These are phyloP conservation scores for Tricholoma saponaceum DNA, from an alignment of 768 basidiomycete genomes.

Conservation along the genomic window DNA sequence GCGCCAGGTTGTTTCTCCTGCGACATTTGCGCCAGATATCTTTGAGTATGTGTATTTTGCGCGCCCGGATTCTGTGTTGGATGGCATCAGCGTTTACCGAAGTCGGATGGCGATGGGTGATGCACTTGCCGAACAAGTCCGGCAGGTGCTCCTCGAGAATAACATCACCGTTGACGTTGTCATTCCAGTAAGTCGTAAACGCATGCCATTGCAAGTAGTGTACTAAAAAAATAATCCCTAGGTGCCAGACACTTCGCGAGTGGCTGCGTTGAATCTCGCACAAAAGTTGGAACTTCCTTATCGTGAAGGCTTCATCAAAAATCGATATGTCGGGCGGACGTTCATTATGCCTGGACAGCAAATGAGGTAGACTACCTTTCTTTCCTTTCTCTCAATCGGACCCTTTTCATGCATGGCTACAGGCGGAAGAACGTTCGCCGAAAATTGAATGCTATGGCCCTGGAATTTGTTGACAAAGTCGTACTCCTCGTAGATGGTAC, in stretches of 20 bases:
- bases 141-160: slow-evolving; percentile 61
- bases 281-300: slow-evolving; percentile 89
- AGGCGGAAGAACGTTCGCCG: slow-evolving; percentile 92
- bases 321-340: slow-evolving; percentile 95
- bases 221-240: slow-evolving; percentile 18
- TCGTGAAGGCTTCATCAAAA: slow-evolving; percentile 98
- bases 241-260: slow-evolving; percentile 96
- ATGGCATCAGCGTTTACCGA: slow-evolving; percentile 95
- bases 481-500: slow-evolving; percentile 94
- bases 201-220: neutral
- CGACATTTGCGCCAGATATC: slow-evolving; percentile 92
- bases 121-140: slow-evolving; percentile 83
- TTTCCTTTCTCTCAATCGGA: neutral
- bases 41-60: slow-evolving; percentile 99
- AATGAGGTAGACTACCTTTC: slow-evolving; percentile 55
- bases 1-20: slow-evolving; percentile 64
- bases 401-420: slow-evolving; percentile 1
- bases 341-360: slow-evolving; percentile 99
- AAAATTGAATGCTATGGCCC: slow-evolving; percentile 97
- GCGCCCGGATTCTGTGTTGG: slow-evolving; percentile 94
- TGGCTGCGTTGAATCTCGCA: slow-evolving; percentile 93
- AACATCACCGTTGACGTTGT: slow-evolving; percentile 87
- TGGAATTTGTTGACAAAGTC: slow-evolving; percentile 90
- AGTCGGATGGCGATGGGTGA: slow-evolving; percentile 99
- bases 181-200: slow-evolving; percentile 65